Conservation (phyloP, 805 yeast genomes). For the Wickerhamomyces hampshirensis region DNA sequence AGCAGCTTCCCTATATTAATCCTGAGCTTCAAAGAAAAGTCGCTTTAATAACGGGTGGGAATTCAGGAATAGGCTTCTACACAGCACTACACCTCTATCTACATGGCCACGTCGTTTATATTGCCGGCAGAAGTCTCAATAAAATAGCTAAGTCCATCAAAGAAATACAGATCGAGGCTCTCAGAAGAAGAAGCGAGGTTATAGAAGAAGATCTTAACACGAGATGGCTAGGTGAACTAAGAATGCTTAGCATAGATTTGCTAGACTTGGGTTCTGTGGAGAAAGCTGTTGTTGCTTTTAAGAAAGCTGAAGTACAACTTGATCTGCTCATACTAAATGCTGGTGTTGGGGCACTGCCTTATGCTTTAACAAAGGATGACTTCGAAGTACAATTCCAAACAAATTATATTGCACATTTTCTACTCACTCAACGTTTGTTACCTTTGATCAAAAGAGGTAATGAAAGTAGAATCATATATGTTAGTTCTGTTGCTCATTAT, state of each 20-base stretch:
- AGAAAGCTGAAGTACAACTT: slow-evolving; percentile 40
- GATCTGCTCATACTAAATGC: slow-evolving; percentile 73
- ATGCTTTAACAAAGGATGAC: slow-evolving; percentile 54
- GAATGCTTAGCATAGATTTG: slow-evolving; percentile 52
- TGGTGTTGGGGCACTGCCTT: slow-evolving; percentile 77
- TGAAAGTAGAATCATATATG: slow-evolving; percentile 37
- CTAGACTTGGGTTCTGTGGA: slow-evolving; percentile 38
- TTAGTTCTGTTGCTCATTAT: slow-evolving; percentile 62
- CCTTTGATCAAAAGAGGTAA: slow-evolving; percentile 28
- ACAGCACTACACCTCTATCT: slow-evolving; percentile 70
- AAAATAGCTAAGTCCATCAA: slow-evolving; percentile 54
- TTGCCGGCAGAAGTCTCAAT: slow-evolving; percentile 62
- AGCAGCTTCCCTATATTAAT: slow-evolving; percentile 54
- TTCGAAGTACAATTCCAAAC: slow-evolving; percentile 81
- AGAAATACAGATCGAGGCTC: slow-evolving; percentile 53
- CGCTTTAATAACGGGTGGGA: slow-evolving; percentile 78
- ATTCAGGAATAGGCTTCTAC: slow-evolving; percentile 75
- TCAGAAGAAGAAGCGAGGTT: slow-evolving; percentile 11
- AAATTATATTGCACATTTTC: slow-evolving; percentile 70
- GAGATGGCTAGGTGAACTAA: slow-evolving; percentile 44
- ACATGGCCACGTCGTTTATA: slow-evolving; percentile 73
- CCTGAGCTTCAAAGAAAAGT: slow-evolving; percentile 53
- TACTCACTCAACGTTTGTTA: slow-evolving; percentile 57
- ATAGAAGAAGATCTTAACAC: slow-evolving; percentile 9
- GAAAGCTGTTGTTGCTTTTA: slow-evolving; percentile 43